These are phyloP conservation scores for Ogataea paradorogensis DNA, from an alignment of 805 yeast species.

Conservation along the genomic window DNA sequence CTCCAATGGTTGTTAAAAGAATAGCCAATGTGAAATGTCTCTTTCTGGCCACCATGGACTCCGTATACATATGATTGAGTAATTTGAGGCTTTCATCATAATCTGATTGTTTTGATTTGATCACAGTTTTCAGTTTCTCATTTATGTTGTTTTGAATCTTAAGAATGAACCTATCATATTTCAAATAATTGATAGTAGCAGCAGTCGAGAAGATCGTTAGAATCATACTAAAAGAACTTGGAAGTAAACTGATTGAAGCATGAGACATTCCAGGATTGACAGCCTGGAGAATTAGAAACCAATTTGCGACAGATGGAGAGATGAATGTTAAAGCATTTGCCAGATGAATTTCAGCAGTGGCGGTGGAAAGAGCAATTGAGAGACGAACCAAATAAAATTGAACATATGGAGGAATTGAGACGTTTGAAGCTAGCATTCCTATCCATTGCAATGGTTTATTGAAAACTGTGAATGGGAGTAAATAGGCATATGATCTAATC, in stretches of 20 bases:
- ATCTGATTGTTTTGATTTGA: conserved; percentile 14
- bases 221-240: conserved; percentile 73
- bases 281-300: conserved; percentile 62
- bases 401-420: conserved; percentile 21
- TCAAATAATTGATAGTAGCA: conserved; percentile 35
- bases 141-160: conserved; percentile 19
- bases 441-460: conserved; percentile 24
- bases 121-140: conserved; percentile 13
- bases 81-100: conserved; percentile 17
- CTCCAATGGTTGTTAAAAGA: conserved; percentile 57
- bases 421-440: neutral
- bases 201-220: conserved; percentile 45
- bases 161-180: conserved; percentile 21
- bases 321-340: conserved; percentile 40
- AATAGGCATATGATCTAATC: conserved; percentile 80
- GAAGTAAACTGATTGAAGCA: conserved; percentile 81
- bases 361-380: conserved; percentile 38
- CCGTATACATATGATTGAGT: conserved; percentile 17
- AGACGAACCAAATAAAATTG: conserved; percentile 56
- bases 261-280: conserved; percentile 83
- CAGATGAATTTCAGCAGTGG: conserved; percentile 53
- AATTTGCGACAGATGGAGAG: conserved; percentile 43
- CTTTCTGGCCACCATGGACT: conserved; percentile 18
- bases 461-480: conserved; percentile 44
- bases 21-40: conserved; percentile 33